Evolutionary conservation across 305 asterid genomes (phyloP), one percentile per base, ranked within the genome.

Genomic region (Fraxinus dipetala): DNA sequence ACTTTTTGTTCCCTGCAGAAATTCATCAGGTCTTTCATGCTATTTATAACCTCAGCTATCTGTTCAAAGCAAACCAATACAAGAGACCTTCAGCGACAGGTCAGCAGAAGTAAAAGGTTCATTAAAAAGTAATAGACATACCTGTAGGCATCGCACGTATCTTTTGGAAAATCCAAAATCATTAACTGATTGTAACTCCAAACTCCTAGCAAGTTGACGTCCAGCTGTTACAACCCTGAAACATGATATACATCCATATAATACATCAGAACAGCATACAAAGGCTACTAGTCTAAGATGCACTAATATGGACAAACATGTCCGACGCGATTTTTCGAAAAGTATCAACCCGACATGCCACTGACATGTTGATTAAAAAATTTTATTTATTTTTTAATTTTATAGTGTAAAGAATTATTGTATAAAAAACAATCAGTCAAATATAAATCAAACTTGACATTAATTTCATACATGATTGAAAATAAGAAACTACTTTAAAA

Each of bases 11-110:
- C 91, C 81, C 88, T 88, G 91, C 98, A 89, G 83, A 89, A 94
- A 79, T 92, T 97, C 97, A 94, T 94, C 89, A 96, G 85, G 85
- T 94, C 99, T 86, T 92, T 96, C 98, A 91, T 96, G 94, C 96
- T 93, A 91, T 88, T 92, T 83, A 96, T 97, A 48, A 96, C 99
- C 89, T 96, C 98, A 56, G 99, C 92, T 81, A 96, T 94, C 99
- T 96, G 89, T 75, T 82, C 75, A 78, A 75, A 79, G 56, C 80
- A 85, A 56, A 80, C 20, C 38, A 79, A 69, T n/a, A 81, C 72
- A 70, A 83, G 83, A 79, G 83, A 80, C 28, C 56, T 32, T 70
- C 22, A 70, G 40, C 22, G 40, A 31, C 10, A 8, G 45, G 30
- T 77, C 36, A 2, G 22, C 6, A 70, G 26, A 30, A 28, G 54